phyloP scores from a whole-genome alignment of 768 basidiomycete species.

The Pisolithus microcarpus region DNA sequence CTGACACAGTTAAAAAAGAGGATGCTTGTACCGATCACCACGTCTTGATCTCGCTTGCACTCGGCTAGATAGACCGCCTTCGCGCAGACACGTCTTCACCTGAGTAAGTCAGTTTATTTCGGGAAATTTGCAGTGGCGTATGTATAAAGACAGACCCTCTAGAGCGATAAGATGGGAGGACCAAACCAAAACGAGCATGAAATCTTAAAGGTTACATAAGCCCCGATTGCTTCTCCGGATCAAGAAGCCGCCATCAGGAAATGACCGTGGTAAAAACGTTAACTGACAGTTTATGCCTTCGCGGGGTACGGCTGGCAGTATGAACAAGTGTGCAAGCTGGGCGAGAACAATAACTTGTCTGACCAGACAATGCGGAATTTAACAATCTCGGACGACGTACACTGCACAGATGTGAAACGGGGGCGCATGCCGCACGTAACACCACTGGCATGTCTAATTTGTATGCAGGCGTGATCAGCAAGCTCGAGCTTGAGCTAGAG shows the following conservation, averaged over 20 bases:
- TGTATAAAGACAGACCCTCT: too few species aligned
- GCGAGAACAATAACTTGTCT: slow-evolving; percentile 6
- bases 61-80: not conserved
- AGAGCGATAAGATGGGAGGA: not conserved
- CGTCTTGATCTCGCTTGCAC: not conserved
- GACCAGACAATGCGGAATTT: slow-evolving; percentile 1
- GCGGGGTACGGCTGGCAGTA: slow-evolving; percentile 15
- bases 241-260: slow-evolving; percentile 1
- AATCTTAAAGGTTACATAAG: not conserved
- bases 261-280: slow-evolving; percentile 8
- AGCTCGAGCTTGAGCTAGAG: not conserved
- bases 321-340: slow-evolving; percentile 1
- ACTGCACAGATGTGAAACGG: not conserved
- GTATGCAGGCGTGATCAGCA: too few species aligned
- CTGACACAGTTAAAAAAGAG: not conserved
- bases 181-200: not conserved
- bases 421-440: not conserved
- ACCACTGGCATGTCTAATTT: too few species aligned
- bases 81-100: not conserved
- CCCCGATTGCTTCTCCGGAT: not conserved
- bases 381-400: not conserved
- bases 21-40: not conserved
- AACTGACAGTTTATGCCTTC: slow-evolving; percentile 21
- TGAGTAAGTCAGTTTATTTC: too few species aligned
- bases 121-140: too few species aligned